Conservation (phyloP, 1,284 basidiomycete species). For the Moesziomyces parantarcticus region DNA sequence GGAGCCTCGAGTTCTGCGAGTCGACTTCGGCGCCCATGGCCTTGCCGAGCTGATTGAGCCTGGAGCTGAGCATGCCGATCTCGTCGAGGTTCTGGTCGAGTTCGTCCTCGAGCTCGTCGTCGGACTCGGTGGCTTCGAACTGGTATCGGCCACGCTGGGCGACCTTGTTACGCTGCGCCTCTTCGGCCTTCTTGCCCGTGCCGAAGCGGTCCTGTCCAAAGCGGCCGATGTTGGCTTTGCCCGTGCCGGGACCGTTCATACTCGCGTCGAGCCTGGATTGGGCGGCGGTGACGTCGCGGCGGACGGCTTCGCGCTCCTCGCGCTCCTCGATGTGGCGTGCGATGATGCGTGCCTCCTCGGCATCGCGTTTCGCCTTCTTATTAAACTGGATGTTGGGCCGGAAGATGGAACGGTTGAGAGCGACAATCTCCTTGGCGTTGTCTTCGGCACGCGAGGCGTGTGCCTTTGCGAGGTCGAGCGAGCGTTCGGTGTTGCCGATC, state of each 20-base stretch:
- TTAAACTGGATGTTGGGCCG: slow-evolving; percentile 70
- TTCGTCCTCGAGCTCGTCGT: slow-evolving; percentile 84
- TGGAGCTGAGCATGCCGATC: slow-evolving; percentile 81
- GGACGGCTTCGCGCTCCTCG: slow-evolving; percentile 73
- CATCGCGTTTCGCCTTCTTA: slow-evolving; percentile 83
- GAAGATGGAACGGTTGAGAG: slow-evolving; percentile 95
- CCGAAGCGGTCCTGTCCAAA: slow-evolving; percentile 60
- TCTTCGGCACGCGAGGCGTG: slow-evolving; percentile 90
- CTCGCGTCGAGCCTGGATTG: slow-evolving; percentile 86
- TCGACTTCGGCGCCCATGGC: slow-evolving; percentile 76
- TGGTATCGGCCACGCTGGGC: slow-evolving; percentile 86
- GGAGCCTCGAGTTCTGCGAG: slow-evolving; percentile 61
- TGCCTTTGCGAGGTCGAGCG: slow-evolving; percentile 92
- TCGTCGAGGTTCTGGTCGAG: slow-evolving; percentile 92
- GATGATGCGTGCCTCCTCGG: slow-evolving; percentile 87
- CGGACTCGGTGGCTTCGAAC: slow-evolving; percentile 93
- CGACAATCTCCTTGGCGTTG: slow-evolving; percentile 90
- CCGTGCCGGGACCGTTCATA: slow-evolving; percentile 66
- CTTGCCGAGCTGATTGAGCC: slow-evolving; percentile 83
- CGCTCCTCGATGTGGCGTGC: slow-evolving; percentile 90
- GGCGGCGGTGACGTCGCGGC: slow-evolving; percentile 79
- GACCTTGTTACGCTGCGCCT: slow-evolving; percentile 46
- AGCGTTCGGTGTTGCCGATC: slow-evolving; percentile 93
- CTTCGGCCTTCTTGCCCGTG: slow-evolving; percentile 30
- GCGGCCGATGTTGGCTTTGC: slow-evolving; percentile 46